Conservation (phyloP, 768 basidiomycete genomes). For the Pulveroboletus sp. region DNA sequence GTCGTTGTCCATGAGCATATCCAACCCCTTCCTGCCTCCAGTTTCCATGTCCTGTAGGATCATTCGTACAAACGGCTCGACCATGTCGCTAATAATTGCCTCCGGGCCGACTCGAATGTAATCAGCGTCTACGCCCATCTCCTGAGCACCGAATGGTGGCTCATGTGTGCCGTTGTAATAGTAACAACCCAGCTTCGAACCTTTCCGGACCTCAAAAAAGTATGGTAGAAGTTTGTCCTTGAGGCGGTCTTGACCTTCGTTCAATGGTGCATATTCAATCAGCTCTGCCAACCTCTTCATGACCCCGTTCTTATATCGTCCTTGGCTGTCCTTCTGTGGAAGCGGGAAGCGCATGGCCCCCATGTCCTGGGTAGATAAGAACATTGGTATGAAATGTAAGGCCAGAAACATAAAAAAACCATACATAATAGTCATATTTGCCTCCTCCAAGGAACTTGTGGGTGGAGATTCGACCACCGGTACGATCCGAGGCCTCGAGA, state of each 20-base stretch:
- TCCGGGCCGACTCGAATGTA: slow-evolving; percentile 18
- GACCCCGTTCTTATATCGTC: slow-evolving; percentile 17
- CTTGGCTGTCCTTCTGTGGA: slow-evolving; percentile 14
- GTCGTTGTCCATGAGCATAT: slow-evolving; percentile 25
- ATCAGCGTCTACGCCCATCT: slow-evolving; percentile 8
- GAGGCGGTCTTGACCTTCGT: slow-evolving; percentile 13
- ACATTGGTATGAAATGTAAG: background rate
- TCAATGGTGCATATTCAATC: slow-evolving; percentile 26
- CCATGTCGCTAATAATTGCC: slow-evolving; percentile 12
- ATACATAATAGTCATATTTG: slow-evolving; percentile 35
- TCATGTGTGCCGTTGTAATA: slow-evolving; percentile 6
- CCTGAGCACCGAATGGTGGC: slow-evolving; percentile 5
- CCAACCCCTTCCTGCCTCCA: slow-evolving; percentile 21
- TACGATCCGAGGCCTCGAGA: slow-evolving; percentile 38
- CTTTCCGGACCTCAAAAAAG: slow-evolving; percentile 11
- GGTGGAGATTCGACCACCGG: slow-evolving; percentile 44
- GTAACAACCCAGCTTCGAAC: slow-evolving; percentile 3
- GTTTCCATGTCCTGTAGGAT: slow-evolving; percentile 21
- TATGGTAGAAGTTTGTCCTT: slow-evolving; percentile 23
- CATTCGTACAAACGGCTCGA: slow-evolving; percentile 15
- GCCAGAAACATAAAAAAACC: background rate
- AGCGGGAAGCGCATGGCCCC: slow-evolving; percentile 39
- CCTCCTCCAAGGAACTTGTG: slow-evolving; percentile 34
- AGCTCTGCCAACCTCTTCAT: slow-evolving; percentile 34
- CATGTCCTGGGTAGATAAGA: slow-evolving; percentile 19